Conservation (phyloP, 2,329 filamentous ascomycete species). For the Aureobasidium subglaciale region DNA sequence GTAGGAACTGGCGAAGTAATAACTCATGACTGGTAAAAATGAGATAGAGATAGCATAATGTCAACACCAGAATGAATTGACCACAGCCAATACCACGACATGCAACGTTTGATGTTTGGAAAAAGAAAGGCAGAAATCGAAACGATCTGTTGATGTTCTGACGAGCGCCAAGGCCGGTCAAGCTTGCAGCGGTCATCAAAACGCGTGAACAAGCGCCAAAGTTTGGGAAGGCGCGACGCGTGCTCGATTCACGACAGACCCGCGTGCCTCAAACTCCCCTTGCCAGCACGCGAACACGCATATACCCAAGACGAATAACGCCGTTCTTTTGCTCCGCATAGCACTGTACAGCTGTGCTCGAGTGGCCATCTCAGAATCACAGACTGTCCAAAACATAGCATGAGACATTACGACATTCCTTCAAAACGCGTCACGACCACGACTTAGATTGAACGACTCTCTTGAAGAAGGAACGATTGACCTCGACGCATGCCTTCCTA, state of each 20-base stretch:
- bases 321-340: neutral
- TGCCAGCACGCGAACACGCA: neutral
- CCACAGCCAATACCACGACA: too few species aligned
- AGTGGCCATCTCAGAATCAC: neutral
- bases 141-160: neutral
- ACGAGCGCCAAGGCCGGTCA: conserved; percentile 4
- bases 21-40: too few species aligned
- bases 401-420: conserved; percentile 6
- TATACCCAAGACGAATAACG: neutral
- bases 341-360: neutral
- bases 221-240: conserved; percentile 11
- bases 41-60: neutral
- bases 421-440: conserved; percentile 14
- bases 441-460: conserved; percentile 9
- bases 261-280: conserved; percentile 11
- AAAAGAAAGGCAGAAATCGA: neutral
- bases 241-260: neutral
- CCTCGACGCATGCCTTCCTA: neutral
- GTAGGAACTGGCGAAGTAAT: neutral
- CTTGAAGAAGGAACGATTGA: neutral
- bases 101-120: neutral
- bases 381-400: neutral
- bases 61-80: neutral
- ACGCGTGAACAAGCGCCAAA: neutral
- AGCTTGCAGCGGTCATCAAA: neutral